These are phyloP conservation scores for Talaromyces borbonicus DNA, from an alignment of 495 filamentous ascomycete species.

Conservation along the genomic window DNA sequence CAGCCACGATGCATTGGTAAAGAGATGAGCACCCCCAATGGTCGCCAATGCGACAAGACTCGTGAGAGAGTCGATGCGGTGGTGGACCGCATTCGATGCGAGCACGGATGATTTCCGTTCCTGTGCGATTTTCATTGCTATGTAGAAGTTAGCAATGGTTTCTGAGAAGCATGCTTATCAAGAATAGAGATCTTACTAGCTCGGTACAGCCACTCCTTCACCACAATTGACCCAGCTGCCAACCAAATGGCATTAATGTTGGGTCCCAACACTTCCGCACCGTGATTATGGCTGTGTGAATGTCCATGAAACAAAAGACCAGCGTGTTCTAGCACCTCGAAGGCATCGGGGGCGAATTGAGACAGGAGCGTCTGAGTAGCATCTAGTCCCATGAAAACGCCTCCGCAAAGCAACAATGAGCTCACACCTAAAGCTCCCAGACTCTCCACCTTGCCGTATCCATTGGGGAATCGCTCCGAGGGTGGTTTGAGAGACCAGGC, in stretches of 20 bases:
- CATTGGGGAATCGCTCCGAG: constrained; percentile 69
- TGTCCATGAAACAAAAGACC: constrained; percentile 44
- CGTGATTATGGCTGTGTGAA: constrained; percentile 49
- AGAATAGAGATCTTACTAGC: constrained; percentile 59
- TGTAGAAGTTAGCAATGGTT: constrained; percentile 12
- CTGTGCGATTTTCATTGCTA: constrained; percentile 93
- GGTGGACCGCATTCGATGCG: constrained; percentile 93
- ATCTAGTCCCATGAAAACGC: constrained; percentile 80
- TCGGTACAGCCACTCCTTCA: constrained; percentile 96
- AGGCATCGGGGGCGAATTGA: constrained; percentile 69
- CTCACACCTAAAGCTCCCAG: constrained; percentile 89
- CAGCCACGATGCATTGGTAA: constrained; percentile 76
- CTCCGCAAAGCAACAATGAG: constrained; percentile 75
- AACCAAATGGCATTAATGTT: constrained; percentile 92
- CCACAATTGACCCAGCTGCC: constrained; percentile 76
- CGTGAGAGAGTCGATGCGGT: constrained; percentile 90
- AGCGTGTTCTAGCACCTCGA: constrained; percentile 50
- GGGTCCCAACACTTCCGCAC: constrained; percentile 51
- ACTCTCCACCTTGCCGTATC: constrained; percentile 96
- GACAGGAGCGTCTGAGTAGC: constrained; percentile 64
- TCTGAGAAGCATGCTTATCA: constrained; percentile 8
- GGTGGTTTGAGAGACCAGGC: constrained; percentile 82
- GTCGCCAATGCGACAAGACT: constrained; percentile 83
- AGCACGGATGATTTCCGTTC: constrained; percentile 91
- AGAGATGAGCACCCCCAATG: constrained; percentile 80